phyloP scores from a whole-genome alignment of 2,329 filamentous ascomycete genomes.

The Elsinoe arachidis region DNA sequence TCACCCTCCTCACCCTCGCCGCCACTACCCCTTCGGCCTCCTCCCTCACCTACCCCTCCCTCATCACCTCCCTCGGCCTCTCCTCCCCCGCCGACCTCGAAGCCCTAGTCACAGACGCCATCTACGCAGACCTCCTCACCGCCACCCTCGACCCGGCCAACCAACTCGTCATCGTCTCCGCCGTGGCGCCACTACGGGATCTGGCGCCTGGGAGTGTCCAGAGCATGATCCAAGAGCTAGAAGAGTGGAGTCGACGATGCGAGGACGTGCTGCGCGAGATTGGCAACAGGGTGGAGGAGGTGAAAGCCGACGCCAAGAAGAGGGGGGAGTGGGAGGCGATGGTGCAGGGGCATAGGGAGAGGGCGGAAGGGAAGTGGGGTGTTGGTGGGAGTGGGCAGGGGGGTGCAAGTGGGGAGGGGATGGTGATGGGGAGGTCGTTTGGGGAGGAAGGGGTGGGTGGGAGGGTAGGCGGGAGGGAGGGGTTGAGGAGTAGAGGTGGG shows the following conservation, averaged over 20 bases:
- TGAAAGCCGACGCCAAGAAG: conserved; percentile 44
- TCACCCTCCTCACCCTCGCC: conserved; percentile 77
- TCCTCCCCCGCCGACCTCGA: conserved; percentile 63
- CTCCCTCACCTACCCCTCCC: conserved; percentile 60
- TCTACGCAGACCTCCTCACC: conserved; percentile 75
- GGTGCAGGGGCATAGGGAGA: conserved; percentile 33
- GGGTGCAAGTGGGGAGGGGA: conserved; percentile 14
- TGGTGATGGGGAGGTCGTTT: not conserved
- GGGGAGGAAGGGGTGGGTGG: conserved; percentile 22
- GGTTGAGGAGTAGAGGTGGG: not conserved
- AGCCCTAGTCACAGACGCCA: conserved; percentile 73
- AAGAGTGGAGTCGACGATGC: conserved; percentile 72
- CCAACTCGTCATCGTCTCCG: conserved; percentile 65
- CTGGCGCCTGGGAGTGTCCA: conserved; percentile 65
- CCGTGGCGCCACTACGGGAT: conserved; percentile 79
- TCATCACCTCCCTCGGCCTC: conserved; percentile 61
- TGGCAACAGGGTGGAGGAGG: conserved; percentile 61
- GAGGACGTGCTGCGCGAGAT: conserved; percentile 63
- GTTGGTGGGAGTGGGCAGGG: conserved; percentile 18
- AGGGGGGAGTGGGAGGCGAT: conserved; percentile 35
- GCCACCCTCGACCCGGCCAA: conserved; percentile 76
- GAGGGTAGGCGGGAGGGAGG: conserved; percentile 10
- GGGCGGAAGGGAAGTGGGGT: conserved; percentile 20
- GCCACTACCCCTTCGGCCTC: conserved; percentile 41
- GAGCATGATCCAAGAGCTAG: conserved; percentile 58